These are phyloP conservation scores for Tulasnella calospora DNA, from an alignment of 768 basidiomycete genomes.

Conservation along the genomic window DNA sequence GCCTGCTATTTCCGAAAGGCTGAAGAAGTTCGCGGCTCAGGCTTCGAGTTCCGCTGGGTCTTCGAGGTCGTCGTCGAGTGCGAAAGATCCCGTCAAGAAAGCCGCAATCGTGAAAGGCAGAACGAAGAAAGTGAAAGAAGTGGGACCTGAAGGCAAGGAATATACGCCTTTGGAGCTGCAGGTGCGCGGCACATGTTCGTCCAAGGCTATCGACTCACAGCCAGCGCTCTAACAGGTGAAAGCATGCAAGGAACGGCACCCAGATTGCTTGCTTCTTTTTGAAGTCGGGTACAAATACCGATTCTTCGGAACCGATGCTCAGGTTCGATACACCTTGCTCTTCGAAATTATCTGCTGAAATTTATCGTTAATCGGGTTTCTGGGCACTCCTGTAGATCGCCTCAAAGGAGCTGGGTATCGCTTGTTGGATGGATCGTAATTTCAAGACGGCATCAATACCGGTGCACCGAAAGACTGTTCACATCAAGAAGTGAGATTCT, in stretches of 20 bases:
- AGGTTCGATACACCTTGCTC: slow-evolving; percentile 41
- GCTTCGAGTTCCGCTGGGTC: neutral
- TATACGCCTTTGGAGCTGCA: slow-evolving; percentile 79
- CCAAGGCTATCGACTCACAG: neutral
- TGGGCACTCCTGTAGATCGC: slow-evolving; percentile 48
- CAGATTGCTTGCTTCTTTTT: slow-evolving; percentile 55
- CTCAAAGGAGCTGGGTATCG: slow-evolving; percentile 71
- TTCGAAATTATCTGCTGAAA: neutral
- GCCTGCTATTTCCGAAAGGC: slow-evolving; percentile 13
- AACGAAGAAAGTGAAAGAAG: slow-evolving; percentile 38
- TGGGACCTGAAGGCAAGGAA: slow-evolving; percentile 64
- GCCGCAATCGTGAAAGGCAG: slow-evolving; percentile 31
- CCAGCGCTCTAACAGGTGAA: slow-evolving; percentile 11
- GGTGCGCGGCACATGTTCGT: slow-evolving; percentile 34
- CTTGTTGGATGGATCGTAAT: slow-evolving; percentile 65
- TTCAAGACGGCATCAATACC: slow-evolving; percentile 74
- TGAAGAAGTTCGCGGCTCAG: slow-evolving; percentile 22
- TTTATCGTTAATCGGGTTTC: neutral
- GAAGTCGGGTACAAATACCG: slow-evolving; percentile 80
- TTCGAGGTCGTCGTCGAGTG: neutral
- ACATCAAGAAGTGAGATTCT: slow-evolving; percentile 28
- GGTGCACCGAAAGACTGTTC: slow-evolving; percentile 47
- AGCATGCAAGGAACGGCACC: slow-evolving; percentile 26
- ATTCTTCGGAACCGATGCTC: slow-evolving; percentile 82
- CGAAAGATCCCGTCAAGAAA: neutral